phyloP scores from a whole-genome alignment of 2,329 filamentous ascomycete genomes.

The Pestalotiopsis sp. region DNA sequence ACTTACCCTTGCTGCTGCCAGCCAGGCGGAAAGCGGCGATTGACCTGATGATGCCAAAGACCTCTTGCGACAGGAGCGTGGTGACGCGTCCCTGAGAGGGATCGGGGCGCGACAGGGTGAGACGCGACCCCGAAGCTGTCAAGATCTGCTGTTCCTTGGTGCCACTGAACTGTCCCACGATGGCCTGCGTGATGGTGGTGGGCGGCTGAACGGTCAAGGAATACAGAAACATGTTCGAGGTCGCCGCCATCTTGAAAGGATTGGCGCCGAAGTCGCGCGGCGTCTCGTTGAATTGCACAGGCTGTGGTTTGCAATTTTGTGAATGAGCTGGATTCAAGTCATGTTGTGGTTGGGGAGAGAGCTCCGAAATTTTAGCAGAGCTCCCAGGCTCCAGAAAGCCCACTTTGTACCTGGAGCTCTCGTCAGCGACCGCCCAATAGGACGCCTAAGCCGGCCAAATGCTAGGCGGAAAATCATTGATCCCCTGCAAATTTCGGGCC shows the following conservation, averaged over 20 bases:
- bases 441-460: neutral
- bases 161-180: conserved; percentile 92
- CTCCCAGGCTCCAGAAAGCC: neutral
- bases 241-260: conserved; percentile 77
- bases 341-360: neutral
- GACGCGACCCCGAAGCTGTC: conserved; percentile 85
- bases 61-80: conserved; percentile 85
- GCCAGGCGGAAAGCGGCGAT: conserved; percentile 89
- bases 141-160: conserved; percentile 98
- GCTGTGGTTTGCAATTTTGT: conserved; percentile 2
- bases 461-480: conserved; percentile 9
- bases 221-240: conserved; percentile 98
- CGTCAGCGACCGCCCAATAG: neutral
- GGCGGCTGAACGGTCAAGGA: conserved; percentile 93
- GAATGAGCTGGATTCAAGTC: neutral
- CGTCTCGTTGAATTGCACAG: conserved; percentile 16
- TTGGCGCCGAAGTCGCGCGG: conserved; percentile 33
- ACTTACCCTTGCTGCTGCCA: conserved; percentile 93
- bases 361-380: conserved; percentile 12
- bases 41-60: conserved; percentile 92
- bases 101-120: conserved; percentile 85
- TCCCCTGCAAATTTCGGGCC: conserved; percentile 9
- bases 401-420: neutral
- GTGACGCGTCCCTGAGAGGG: conserved; percentile 82
- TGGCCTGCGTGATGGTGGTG: conserved; percentile 84